These are phyloP conservation scores for Russula lepida DNA, from an alignment of 768 basidiomycete genomes.

Conservation along the genomic window DNA sequence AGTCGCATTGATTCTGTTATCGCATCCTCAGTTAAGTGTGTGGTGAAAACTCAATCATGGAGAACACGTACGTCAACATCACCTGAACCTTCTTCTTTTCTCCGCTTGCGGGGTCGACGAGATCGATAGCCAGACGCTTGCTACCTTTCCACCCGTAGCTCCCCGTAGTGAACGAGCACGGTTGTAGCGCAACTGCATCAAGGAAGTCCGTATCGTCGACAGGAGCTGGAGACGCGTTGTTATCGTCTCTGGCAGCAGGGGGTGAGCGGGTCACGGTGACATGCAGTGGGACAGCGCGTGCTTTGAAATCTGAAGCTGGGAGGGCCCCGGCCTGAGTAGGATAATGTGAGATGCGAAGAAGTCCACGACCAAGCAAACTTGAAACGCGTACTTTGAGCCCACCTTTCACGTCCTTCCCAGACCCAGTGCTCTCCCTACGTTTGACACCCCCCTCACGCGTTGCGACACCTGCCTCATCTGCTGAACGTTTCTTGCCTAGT, in stretches of 20 bases:
- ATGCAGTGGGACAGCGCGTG: conserved; percentile 62
- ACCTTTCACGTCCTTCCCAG: conserved; percentile 5
- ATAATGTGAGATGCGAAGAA: not conserved
- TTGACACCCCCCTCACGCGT: not conserved
- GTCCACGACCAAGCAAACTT: not conserved
- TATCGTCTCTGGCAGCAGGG: conserved; percentile 35
- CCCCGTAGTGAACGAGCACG: conserved; percentile 60
- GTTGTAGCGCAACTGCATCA: conserved; percentile 45
- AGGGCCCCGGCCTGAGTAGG: not conserved
- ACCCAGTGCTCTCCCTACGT: not conserved
- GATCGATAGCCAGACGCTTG: conserved; percentile 57
- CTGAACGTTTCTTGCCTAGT: conserved; percentile 13
- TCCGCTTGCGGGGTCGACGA: conserved; percentile 41
- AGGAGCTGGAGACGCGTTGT: conserved; percentile 28
- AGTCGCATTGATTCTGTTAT: conserved; percentile 63
- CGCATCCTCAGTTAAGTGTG: not conserved
- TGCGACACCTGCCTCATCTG: conserved; percentile 8
- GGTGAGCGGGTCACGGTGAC: conserved; percentile 60
- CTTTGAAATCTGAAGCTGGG: conserved; percentile 43
- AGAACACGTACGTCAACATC: conserved; percentile 54
- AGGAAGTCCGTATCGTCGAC: conserved; percentile 61
- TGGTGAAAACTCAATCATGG: not conserved
- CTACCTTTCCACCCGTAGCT: conserved; percentile 82
- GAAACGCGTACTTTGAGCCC: conserved; percentile 9
- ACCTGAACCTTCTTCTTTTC: conserved; percentile 62